Evolutionary conservation across 768 basidiomycete species (phyloP), one percentile per base, ranked within the genome.

Genomic region (Suillus lakei): DNA sequence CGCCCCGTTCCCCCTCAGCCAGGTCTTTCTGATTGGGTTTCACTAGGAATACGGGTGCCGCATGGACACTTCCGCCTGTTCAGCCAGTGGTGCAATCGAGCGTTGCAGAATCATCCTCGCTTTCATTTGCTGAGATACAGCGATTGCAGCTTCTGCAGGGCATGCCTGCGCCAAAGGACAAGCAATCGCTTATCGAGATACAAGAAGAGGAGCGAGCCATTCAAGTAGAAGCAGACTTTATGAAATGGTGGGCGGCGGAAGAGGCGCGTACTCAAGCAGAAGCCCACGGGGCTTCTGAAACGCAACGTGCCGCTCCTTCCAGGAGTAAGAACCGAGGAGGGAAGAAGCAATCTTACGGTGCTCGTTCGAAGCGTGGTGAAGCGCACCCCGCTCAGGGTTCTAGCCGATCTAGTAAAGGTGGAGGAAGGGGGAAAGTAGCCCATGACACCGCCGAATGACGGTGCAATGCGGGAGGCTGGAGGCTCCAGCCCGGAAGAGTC

Each of bases 201-300:
- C 95, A 97, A 75, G 87, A 89, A 65, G 95, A 98, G 73, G 94
- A 96, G 73, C 80, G 79, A 39, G 86, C 84, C 48, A 82, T 83
- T 32, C 86, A 84, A 66, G 84, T 82, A 58, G 94, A 96, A 76
- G 87, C 81, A 4, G 92, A 92, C 66, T 98, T 98, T 73, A 75
- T 96, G 75, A 85, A 81, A 69, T 98, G 96, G 96, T 98, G 95
- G 94, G 81, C 86, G 1, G 88, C 83, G 8, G 96, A 97, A 76
- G 93, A 95, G 75, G 88, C 86, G 70, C 82, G 91, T 18, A 74
- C 92, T n/a, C 83, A 78, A 68, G 68, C 79, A 39, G 89, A 91
- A 58, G 56, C 56, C 2, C 38, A 26, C 26, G 6, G 18, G 16
- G 18, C 26, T 7, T 28, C 38, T 58, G 38, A 28, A 39, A 26